These are phyloP conservation scores for Magnolia officinalis DNA, from an alignment of 164 flowering plant species.

Conservation along the genomic window DNA sequence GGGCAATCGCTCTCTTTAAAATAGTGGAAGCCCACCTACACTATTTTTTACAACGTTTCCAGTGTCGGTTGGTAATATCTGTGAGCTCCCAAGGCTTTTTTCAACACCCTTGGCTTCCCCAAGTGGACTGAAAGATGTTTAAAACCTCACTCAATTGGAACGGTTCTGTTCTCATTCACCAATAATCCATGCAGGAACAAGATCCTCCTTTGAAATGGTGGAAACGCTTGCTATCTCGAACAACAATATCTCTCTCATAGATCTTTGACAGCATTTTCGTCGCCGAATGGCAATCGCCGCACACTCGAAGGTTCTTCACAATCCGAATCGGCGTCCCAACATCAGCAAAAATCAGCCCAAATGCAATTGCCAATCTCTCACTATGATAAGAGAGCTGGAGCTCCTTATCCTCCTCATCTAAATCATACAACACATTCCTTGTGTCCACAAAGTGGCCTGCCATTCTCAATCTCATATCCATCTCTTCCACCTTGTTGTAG, in stretches of 20 bases:
- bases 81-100: no score
- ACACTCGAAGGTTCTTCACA: slow-evolving; percentile 12
- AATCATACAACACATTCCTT: slow-evolving; percentile 7
- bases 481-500: slow-evolving; percentile 46
- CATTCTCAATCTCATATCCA: slow-evolving; percentile 5
- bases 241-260: slow-evolving; percentile 9
- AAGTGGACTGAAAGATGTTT: no score
- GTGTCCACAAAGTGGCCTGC: slow-evolving; percentile 6
- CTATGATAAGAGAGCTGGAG: slow-evolving; percentile 6
- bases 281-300: slow-evolving; percentile 8
- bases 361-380: slow-evolving; percentile 13
- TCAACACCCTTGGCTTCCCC: no score
- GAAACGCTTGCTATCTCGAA: slow-evolving; percentile 7
- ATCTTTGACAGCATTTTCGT: slow-evolving; percentile 8
- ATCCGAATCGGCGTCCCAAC: slow-evolving; percentile 1
- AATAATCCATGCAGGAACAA: slow-evolving; percentile 10
- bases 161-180: slow-evolving; percentile 1
- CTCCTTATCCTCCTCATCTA: slow-evolving; percentile 13
- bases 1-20: no score
- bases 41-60: not conserved
- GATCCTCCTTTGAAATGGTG: slow-evolving; percentile 11
- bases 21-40: no score
- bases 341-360: slow-evolving; percentile 4
- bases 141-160: no score
- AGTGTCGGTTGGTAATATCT: not conserved